These are phyloP conservation scores for Pichia inconspicua DNA, from an alignment of 1,139 yeast species.

Conservation along the genomic window DNA sequence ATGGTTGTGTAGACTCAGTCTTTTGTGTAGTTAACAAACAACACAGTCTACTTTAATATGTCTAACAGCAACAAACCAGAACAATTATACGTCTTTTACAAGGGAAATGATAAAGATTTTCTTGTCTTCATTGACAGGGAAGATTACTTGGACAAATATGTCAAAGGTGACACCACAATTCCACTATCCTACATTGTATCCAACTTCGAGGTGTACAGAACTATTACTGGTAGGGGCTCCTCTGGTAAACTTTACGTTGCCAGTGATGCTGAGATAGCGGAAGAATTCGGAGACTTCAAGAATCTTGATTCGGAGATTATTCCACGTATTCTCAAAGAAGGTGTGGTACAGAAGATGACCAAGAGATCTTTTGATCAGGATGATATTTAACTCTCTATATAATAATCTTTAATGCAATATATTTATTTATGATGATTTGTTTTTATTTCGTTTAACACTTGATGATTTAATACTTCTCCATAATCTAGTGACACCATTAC, in stretches of 20 bases:
- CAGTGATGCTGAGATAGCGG: constrained; percentile 52
- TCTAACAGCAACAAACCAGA: constrained; percentile 5
- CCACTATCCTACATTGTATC: constrained; percentile 63
- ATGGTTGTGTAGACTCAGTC: too few species aligned
- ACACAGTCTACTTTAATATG: constrained; percentile 8
- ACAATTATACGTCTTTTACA: constrained; percentile 46
- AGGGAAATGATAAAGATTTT: constrained; percentile 54
- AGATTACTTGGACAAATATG: constrained; percentile 41
- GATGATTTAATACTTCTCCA: constrained; percentile 8
- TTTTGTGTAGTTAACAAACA: neutral
- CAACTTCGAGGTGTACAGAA: constrained; percentile 54
- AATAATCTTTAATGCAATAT: too few species aligned
- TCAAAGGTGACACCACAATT: constrained; percentile 34
- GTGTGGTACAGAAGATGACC: constrained; percentile 31
- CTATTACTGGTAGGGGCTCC: constrained; percentile 53
- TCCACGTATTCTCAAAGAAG: constrained; percentile 47
- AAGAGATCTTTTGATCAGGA: constrained; percentile 1
- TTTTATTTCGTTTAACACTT: neutral
- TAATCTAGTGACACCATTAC: constrained; percentile 5
- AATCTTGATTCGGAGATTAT: constrained; percentile 36
- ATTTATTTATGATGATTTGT: neutral
- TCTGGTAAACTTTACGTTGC: constrained; percentile 71
- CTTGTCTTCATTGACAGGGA: constrained; percentile 54
- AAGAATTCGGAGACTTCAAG: constrained; percentile 52
- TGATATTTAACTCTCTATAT: neutral